Conservation (phyloP, 768 basidiomycete genomes). For the Rossbeevera mucosa region DNA sequence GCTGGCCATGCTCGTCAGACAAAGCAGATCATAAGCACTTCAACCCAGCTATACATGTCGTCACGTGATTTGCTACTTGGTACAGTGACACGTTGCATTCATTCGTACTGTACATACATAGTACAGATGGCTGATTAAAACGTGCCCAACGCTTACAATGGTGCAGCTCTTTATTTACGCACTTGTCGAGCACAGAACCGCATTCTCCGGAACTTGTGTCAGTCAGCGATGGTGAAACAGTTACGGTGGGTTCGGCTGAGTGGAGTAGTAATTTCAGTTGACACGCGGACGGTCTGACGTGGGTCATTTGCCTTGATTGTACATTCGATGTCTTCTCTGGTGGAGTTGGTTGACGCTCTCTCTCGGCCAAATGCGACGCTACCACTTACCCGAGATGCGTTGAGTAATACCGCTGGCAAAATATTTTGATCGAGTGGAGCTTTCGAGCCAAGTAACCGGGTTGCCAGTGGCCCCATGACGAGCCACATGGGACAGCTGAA, state of each 20-base stretch:
- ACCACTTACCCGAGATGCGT: not conserved
- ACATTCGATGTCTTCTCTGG: not conserved
- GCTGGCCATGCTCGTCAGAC: conserved; percentile 38
- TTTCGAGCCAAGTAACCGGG: not conserved
- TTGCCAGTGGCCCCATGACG: not conserved
- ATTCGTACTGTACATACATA: not conserved
- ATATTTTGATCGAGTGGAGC: conserved; percentile 13
- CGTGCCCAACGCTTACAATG: not conserved
- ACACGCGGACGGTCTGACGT: conserved; percentile 5
- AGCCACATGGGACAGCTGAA: conserved; percentile 5
- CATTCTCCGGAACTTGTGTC: not conserved
- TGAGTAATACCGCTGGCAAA: not conserved
- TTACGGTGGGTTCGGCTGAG: conserved; percentile 8
- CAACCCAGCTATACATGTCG: not conserved
- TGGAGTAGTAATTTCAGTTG: conserved; percentile 22
- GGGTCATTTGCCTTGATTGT: not conserved
- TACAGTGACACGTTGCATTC: not conserved
- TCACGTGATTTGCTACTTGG: conserved; percentile 17
- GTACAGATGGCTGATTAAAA: not conserved
- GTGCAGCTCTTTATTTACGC: not conserved
- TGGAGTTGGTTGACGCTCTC: not conserved
- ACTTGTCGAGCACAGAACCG: not conserved
- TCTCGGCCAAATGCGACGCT: not conserved
- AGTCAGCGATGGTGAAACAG: not conserved
- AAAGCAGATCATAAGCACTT: not conserved